phyloP scores from a whole-genome alignment of 2,329 filamentous ascomycete genomes.

The Trichoderma brevicompactum region DNA sequence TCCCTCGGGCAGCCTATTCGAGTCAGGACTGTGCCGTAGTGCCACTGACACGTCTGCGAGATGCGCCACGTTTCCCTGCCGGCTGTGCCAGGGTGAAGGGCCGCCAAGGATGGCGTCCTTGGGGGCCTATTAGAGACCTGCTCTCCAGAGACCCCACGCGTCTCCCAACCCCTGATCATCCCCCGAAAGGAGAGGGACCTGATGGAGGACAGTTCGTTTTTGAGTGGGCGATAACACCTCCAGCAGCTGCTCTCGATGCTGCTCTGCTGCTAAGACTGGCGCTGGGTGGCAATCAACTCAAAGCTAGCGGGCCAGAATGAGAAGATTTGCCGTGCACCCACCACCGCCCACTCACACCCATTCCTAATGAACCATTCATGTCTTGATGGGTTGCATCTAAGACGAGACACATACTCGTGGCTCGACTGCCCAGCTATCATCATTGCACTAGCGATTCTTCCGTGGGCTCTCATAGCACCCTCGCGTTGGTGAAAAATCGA shows the following conservation, averaged over 20 bases:
- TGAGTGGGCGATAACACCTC: not conserved
- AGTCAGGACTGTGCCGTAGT: slow-evolving; percentile 30
- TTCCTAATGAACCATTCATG: slow-evolving; percentile 9
- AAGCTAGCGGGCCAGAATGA: not conserved
- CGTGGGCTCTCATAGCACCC: not conserved
- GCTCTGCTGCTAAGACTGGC: not conserved
- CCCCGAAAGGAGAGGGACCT: slow-evolving; percentile 20
- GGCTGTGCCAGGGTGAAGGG: slow-evolving; percentile 1
- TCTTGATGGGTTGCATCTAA: slow-evolving; percentile 9
- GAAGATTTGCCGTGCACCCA: slow-evolving; percentile 16
- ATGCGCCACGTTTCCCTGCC: slow-evolving; percentile 28
- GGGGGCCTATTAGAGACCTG: not conserved
- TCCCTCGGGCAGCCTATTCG: slow-evolving; percentile 23
- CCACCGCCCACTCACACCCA: slow-evolving; percentile 8
- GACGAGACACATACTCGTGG: not conserved
- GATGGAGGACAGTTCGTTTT: not conserved
- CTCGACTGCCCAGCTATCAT: not conserved
- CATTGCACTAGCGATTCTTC: not conserved
- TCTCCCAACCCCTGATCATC: slow-evolving; percentile 28
- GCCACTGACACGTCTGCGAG: slow-evolving; percentile 27
- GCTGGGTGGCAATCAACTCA: not conserved
- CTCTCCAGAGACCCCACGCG: slow-evolving; percentile 21
- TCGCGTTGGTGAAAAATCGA: not conserved
- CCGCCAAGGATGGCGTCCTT: not conserved
- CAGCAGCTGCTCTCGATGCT: not conserved